phyloP scores from a whole-genome alignment of 2,329 filamentous ascomycete genomes.

The Pseudogymnoascus sp. region DNA sequence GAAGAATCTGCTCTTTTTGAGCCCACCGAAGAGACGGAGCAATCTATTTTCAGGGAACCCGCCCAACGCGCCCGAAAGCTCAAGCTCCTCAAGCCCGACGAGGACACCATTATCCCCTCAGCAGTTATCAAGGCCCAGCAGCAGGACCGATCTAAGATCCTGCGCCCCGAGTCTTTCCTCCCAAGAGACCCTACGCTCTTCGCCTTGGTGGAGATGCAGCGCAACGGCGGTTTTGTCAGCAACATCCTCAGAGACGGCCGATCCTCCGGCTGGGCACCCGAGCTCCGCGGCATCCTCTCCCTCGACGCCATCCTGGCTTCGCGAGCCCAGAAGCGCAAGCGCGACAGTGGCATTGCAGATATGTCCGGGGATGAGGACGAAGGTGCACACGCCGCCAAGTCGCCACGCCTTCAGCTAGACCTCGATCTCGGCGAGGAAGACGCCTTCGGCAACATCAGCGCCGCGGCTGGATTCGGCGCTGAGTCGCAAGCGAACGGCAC shows the following conservation, averaged over 20 bases:
- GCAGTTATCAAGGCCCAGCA: slow-evolving; percentile 80
- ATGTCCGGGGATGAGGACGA: slow-evolving; percentile 61
- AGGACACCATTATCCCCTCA: slow-evolving; percentile 67
- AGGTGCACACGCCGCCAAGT: slow-evolving; percentile 48
- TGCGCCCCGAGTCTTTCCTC: slow-evolving; percentile 74
- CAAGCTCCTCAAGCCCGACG: slow-evolving; percentile 74
- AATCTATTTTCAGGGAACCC: slow-evolving; percentile 55
- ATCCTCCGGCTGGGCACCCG: slow-evolving; percentile 77
- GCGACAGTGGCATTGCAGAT: slow-evolving; percentile 78
- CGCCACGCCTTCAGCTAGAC: slow-evolving; percentile 53
- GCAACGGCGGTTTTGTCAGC: slow-evolving; percentile 80
- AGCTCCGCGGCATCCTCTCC: slow-evolving; percentile 86
- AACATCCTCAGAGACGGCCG: slow-evolving; percentile 77
- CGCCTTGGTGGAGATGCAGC: slow-evolving; percentile 85
- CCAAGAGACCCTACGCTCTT: slow-evolving; percentile 81
- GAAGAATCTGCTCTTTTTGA: slow-evolving; percentile 50
- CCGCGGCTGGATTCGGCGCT: slow-evolving; percentile 42
- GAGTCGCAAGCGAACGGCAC: slow-evolving; percentile 51
- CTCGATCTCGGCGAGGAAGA: slow-evolving; percentile 57
- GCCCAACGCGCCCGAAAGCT: slow-evolving; percentile 71
- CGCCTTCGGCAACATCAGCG: slow-evolving; percentile 34
- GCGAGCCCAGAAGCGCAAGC: slow-evolving; percentile 85
- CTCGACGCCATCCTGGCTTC: slow-evolving; percentile 69
- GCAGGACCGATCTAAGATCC: slow-evolving; percentile 74
- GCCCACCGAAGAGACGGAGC: slow-evolving; percentile 45